phyloP scores from a whole-genome alignment of 1,284 basidiomycete genomes.

The Ganoderma sinense region DNA sequence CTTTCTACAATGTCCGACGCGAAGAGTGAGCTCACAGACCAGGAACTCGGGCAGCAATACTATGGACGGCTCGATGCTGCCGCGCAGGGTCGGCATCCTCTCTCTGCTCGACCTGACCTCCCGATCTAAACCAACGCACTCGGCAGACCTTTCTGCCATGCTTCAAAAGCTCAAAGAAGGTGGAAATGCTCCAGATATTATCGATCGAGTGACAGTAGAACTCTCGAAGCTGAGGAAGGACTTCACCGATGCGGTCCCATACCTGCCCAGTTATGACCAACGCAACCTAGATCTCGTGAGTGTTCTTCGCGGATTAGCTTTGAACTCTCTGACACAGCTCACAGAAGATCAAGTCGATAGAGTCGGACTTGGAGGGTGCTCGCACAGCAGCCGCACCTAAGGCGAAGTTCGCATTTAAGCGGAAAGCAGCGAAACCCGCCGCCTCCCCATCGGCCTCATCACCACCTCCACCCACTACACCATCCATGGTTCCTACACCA shows the following conservation, averaged over 20 bases:
- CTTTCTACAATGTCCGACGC: conserved; percentile 34
- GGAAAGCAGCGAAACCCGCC: conserved; percentile 48
- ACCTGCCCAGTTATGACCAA: conserved; percentile 78
- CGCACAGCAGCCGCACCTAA: conserved; percentile 55
- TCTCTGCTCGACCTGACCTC: conserved; percentile 17
- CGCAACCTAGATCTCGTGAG: conserved; percentile 73
- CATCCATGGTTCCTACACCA: not conserved
- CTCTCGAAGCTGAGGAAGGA: conserved; percentile 61
- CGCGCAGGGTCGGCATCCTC: conserved; percentile 50
- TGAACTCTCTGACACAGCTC: not conserved
- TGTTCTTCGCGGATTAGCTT: conserved; percentile 48
- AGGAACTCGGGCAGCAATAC: conserved; percentile 54
- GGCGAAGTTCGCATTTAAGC: conserved; percentile 77
- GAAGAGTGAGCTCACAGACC: conserved; percentile 43
- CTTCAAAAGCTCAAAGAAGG: conserved; percentile 39
- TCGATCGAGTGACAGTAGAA: conserved; percentile 36
- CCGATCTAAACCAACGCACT: conserved; percentile 22
- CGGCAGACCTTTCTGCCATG: conserved; percentile 49
- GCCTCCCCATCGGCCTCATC: conserved; percentile 28
- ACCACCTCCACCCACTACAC: conserved; percentile 10
- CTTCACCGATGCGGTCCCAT: conserved; percentile 65
- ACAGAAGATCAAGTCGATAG: conserved; percentile 50
- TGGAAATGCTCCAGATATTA: conserved; percentile 17
- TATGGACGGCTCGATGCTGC: conserved; percentile 53
- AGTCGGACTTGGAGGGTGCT: conserved; percentile 38